Evolutionary conservation across 169 alveolate species (phyloP), one percentile per base, ranked within the genome.

Genomic region (Cystoisospora suis): DNA sequence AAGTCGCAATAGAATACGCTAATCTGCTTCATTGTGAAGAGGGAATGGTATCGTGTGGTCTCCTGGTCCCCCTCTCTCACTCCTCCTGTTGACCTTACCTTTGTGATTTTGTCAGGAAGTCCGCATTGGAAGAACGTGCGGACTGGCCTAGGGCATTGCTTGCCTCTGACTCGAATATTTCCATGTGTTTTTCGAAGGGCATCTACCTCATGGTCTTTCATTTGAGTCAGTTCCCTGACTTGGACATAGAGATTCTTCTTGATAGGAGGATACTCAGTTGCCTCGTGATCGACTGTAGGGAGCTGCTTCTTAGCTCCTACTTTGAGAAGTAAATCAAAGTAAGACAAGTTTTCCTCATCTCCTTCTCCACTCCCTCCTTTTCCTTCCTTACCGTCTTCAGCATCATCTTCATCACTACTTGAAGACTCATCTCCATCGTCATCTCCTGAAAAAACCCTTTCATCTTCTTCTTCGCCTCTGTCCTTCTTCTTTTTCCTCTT

Each of bases 61-160:
- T n/a, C n/a, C n/a, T n/a, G n/a, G n/a, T n/a, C n/a, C n/a, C n/a
- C n/a, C n/a, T n/a, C n/a, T n/a, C n/a, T n/a, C n/a, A n/a, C n/a
- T n/a, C n/a, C n/a, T n/a, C n/a, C n/a, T n/a, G n/a, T n/a, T n/a
- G n/a, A n/a, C 20, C 92, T 34, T 12, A 97, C 97, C 59, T 94
- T 94, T 77, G 98, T 92, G 46, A 98, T 96, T 90, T 97, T 96
- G 72, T 97, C 98, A 23, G 98, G 98, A 86, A 98, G 95, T 6
- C 99, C 99, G 91, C 99, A 98, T 95, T 99, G 98, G 90, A 97
- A 97, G 97, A 99, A 99, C 75, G 96, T 97, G 59, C 92, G 93
- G 47, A 98, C 96, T 23, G 99, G 99, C 40, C 72, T 99, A 98
- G 90, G 98, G 96, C 98, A 97, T 58, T 96, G 95, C 91, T 97